These are phyloP conservation scores for Setaria viridis DNA, from an alignment of 202 grass and related monocot species.

Conservation along the genomic window DNA sequence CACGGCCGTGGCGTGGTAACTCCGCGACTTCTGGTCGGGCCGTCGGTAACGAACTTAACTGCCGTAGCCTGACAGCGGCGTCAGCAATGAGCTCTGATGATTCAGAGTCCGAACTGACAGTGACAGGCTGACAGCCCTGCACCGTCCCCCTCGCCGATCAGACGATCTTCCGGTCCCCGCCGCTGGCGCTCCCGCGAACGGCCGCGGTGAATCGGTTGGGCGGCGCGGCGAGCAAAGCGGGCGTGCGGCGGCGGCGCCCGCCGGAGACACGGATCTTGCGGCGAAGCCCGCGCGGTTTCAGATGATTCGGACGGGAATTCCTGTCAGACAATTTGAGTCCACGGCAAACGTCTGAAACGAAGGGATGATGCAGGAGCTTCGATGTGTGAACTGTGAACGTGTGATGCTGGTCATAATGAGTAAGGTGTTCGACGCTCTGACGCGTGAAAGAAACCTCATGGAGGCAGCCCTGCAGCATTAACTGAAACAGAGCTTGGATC, in stretches of 20 bases:
- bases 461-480: slow-evolving; percentile 41
- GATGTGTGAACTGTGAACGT: not conserved
- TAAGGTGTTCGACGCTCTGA: slow-evolving; percentile 35
- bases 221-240: not conserved
- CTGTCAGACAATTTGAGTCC: not conserved
- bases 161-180: not conserved
- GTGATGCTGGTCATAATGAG: slow-evolving; percentile 32
- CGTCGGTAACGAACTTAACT: slow-evolving; percentile 14
- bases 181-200: not conserved
- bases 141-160: not conserved
- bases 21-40: not conserved
- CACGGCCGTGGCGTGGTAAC: not conserved
- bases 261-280: not conserved
- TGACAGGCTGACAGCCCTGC: not conserved
- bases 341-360: not conserved
- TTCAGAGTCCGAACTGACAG: slow-evolving; percentile 9
- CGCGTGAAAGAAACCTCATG: slow-evolving; percentile 61
- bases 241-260: not conserved
- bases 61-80: not conserved
- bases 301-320: not conserved
- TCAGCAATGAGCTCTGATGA: slow-evolving; percentile 3
- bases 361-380: not conserved
- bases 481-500: slow-evolving; percentile 35
- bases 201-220: not conserved
- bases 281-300: not conserved